Evolutionary conservation across 371 early-diverging fungal species (phyloP), one percentile per base, ranked within the genome.

Genomic region (Syncephalastrum sp.): DNA sequence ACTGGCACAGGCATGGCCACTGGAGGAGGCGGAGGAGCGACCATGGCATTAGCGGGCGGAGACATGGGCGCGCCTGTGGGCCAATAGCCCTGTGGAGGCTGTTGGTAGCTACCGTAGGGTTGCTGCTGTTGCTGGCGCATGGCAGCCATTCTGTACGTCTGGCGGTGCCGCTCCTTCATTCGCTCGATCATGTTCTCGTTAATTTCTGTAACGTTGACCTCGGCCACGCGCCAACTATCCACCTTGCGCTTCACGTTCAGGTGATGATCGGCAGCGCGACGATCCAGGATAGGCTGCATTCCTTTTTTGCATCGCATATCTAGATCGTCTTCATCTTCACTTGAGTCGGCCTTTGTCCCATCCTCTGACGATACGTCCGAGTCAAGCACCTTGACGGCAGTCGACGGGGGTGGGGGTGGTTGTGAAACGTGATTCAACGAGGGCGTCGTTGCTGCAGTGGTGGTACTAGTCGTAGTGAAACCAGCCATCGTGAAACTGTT

Each of bases 141-240:
- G 12, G 69, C 73, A 1, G 71, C 73, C 50, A 76, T 42, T 54
- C 67, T 70, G 10, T 68, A 70, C 48, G 72, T 70, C n/a, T 65
- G 65, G 23, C 77, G 42, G 42, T 76, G 77, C 29, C 77, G 66
- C 29, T 76, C 73, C 43, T 69, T 70, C 77, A 76, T 76, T 19
- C 77, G 57, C n/a, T 54, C 57, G 49, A 76, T 70, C 62, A 76
- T 67, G 8, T 66, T 52, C 38, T 70, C 69, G 49, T 67, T 70
- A 5, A 68, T 49, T 23, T 72, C 73, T 1, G 63, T 53, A 15
- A 56, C 47, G 42, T 69, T 62, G 29, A 64, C 62, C 47, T 71
- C 68, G 24, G 73, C 61, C 7, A 72, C 61, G 12, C 65, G 67
- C 76, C 76, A 76, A 42, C 46, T 63, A 53, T 72, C 73, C 5